Percentiles rank a stretch among this genome's conserved stretches.
Conservation (phyloP, 805 yeast species). For the Ogataea thermomethanolica region DNA sequence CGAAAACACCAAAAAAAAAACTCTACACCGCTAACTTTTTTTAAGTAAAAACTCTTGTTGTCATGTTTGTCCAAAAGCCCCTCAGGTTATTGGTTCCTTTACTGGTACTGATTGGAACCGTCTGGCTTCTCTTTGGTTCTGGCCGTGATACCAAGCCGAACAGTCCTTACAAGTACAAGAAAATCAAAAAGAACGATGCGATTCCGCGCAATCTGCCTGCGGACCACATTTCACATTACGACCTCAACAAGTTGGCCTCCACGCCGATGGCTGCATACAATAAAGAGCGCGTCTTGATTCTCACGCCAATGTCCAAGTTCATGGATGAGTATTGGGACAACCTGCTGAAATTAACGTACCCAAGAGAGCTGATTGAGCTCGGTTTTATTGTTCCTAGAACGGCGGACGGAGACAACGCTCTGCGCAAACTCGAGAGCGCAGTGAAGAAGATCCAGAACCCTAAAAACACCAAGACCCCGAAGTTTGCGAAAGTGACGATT, state of each 20-base stretch:
- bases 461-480: slow-evolving; percentile 45
- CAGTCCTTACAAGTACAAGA: slow-evolving; percentile 39
- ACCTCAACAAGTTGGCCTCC: slow-evolving; percentile 73
- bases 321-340: slow-evolving; percentile 87
- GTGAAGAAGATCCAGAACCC: slow-evolving; percentile 69
- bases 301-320: slow-evolving; percentile 89
- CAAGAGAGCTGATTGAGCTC: slow-evolving; percentile 77
- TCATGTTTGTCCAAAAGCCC: slow-evolving; percentile 40
- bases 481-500: slow-evolving; percentile 81
- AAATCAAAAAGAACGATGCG: slow-evolving; percentile 40
- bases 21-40: background rate
- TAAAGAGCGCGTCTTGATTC: slow-evolving; percentile 77
- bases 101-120: slow-evolving; percentile 37
- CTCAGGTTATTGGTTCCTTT: slow-evolving; percentile 45
- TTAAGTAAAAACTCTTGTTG: slow-evolving; percentile 4
- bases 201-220: slow-evolving; percentile 61
- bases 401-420: slow-evolving; percentile 75
- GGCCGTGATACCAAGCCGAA: slow-evolving; percentile 21
- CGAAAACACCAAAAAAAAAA: background rate
- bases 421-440: slow-evolving; percentile 68
- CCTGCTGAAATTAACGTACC: slow-evolving; percentile 69
- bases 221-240: slow-evolving; percentile 78
- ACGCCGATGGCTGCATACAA: slow-evolving; percentile 69
- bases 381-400: slow-evolving; percentile 91
- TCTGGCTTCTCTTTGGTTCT: slow-evolving; percentile 41